Base-by-base conservation (phyloP, 2,329 filamentous ascomycete genomes). In the Davidsoniella neocaledoniae region DNA sequence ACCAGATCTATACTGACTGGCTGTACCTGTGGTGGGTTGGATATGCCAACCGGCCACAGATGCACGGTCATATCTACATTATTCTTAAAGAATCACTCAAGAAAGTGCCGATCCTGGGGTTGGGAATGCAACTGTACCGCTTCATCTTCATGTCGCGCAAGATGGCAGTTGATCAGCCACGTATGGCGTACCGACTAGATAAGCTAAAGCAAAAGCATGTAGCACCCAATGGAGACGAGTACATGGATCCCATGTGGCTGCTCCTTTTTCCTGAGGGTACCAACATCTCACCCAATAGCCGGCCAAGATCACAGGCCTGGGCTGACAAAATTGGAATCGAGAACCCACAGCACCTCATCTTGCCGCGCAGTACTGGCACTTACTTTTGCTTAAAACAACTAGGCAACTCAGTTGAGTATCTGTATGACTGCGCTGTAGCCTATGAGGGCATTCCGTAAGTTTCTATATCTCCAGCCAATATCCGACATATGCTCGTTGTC, bases 61-160 rank as follows among this genome's bases (percentile, higher is more conserved):
- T 86, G 76, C 83, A 91, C 58, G 86, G 87, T 9, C 82, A 86
- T 60, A 73, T 94, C 58, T 93, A 86, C 67, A 94, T 94, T 61
- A 90, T 94, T 58, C 68, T 93, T 48, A 94, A 94, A 60, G 84
- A 94, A 61, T 88, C 84, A 1, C 68, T 94, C 54, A 87, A 85
- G 62, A 81, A 78, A 56, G 79, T 94, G 14, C 86, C 86, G 1
- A 65, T 93, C 48, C 72, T 93, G 23, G 86, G 86, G 2, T 79
- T 77, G 61, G 85, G 83, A 14, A 88, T 87, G 72, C 79, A 83
- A 66, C 86, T 91, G 61, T 88, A 84, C 62, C 80, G 86, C 56
- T 94, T 93, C 69, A 87, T 94, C 60, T 94, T 93, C 66, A 77
- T 94, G 68, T 83, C 84, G n/a, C 75, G 86, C 50, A 91, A 91